Base-by-base conservation (phyloP, 192 early-diverging fungal species). In the Podila horticola region DNA sequence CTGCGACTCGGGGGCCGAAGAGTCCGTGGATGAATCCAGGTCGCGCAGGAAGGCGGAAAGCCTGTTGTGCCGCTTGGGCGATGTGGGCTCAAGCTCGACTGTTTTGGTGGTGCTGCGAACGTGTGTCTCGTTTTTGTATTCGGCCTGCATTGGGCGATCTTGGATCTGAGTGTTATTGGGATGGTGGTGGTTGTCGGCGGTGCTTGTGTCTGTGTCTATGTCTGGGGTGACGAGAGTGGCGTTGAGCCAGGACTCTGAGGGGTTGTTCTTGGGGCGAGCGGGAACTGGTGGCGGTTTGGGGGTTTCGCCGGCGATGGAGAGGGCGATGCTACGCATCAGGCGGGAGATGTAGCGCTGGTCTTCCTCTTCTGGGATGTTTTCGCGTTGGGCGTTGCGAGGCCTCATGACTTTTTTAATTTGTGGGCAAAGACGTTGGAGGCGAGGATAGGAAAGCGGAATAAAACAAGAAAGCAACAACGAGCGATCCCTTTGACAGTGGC, bases 271-370 rank as follows among this genome's bases (percentile, higher is more conserved):
- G 19, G 52, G 52, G 17, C 52, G 52, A 24, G 52, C n/a, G 0
- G 52, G 52, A 22, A 55, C 52, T 26, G 52, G 52, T 55, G 52
- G 52, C 20, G 52, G 52, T 55, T 55, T 55, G 20, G 52, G 52
- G 0, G 52, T 26, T n/a, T 55, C 52, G 1, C 52, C 52, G 20
- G 52, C n/a, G 20, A 55, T 1, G 52, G 52, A 24, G n/a, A 55
- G 24, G n/a, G n/a, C 19, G 11, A 55, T 55, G 24, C n/a, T 55
- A 24, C 52, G 52, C 52, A 55, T 55, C 8, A 55, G 52, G 2
- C 52, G 52, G 0, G 52, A 22, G 11, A 55, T 0, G 22, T 55
- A 55, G 22, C 24, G 52, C 9, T 55, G 52, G 24, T 55, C 52
- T 9, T 55, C 52, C 5, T 22, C 52, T 20, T 55, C 52, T 24